Percentiles rank a stretch among this genome's conserved stretches.
Conservation (phyloP, 176 grass and related monocot species). For the Leersia perrieri region DNA sequence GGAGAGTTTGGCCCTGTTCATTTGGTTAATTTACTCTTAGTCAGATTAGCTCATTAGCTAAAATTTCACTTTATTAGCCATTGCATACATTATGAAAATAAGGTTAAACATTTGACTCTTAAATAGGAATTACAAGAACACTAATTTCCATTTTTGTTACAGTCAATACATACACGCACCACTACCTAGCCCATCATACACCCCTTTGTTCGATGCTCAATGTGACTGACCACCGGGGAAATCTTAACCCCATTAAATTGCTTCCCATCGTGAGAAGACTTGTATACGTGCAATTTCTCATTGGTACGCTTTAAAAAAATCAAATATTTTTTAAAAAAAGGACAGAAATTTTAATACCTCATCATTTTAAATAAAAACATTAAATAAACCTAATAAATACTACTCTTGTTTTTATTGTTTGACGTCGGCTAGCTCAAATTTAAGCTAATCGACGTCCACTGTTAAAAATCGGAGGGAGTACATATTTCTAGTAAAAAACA, state of each 20-base stretch:
- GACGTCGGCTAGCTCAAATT: too few species aligned
- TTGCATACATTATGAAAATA: background rate
- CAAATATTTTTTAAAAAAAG: background rate
- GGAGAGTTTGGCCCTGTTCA: background rate
- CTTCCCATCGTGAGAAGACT: background rate
- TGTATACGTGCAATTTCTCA: background rate
- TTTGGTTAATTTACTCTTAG: background rate
- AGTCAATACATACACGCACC: too few species aligned
- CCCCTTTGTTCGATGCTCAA: too few species aligned
- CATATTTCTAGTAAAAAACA: too few species aligned
- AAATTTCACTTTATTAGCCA: background rate
- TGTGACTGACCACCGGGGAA: too few species aligned
- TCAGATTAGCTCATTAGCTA: background rate
- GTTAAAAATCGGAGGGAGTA: too few species aligned
- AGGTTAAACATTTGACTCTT: background rate
- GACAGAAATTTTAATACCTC: background rate
- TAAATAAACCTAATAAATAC: background rate
- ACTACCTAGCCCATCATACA: too few species aligned
- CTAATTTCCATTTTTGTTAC: background rate
- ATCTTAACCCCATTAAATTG: too few species aligned
- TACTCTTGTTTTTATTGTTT: too few species aligned
- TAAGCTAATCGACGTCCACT: too few species aligned
- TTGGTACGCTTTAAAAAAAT: background rate
- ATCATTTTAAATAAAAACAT: background rate
- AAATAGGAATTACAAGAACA: background rate